Conservation (phyloP, 345 rosid genomes). For the Citrus inodora region DNA sequence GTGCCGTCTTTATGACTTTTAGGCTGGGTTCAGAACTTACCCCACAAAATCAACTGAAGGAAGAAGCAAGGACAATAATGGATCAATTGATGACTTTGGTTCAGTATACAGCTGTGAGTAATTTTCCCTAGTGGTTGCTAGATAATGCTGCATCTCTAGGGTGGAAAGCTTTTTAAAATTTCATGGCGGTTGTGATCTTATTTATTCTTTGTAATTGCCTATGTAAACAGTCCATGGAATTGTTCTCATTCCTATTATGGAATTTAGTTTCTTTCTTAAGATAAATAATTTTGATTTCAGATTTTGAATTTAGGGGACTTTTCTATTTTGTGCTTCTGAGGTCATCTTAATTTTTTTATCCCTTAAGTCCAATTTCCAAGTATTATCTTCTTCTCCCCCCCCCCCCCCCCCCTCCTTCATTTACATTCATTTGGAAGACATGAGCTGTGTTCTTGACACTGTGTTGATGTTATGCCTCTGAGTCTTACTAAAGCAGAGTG, state of each 20-base stretch:
- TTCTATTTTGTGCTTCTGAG: not conserved
- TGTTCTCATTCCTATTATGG: not conserved
- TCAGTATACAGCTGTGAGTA: conserved; percentile 87
- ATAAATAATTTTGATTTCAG: not conserved
- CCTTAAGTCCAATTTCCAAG: not conserved
- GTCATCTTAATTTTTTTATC: not conserved
- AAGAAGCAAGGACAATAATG: conserved; percentile 71
- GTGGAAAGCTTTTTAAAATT: not conserved
- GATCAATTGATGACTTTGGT: conserved; percentile 73
- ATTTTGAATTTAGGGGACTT: not conserved
- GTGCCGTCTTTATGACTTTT: conserved; percentile 25
- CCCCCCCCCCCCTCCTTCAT: not conserved
- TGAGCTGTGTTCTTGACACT: not conserved
- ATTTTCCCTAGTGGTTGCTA: not conserved
- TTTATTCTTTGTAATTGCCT: not conserved
- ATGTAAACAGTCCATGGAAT: not conserved
- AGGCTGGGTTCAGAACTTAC: conserved; percentile 82
- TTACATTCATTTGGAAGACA: not conserved
- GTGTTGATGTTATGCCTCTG: not conserved
- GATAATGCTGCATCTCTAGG: not conserved
- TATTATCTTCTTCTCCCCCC: not conserved
- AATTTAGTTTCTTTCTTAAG: not conserved
- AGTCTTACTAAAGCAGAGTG: not conserved
- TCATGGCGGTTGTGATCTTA: not conserved
- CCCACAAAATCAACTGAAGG: conserved; percentile 70